These are phyloP conservation scores for Phytomonas francai DNA, from an alignment of 208 protist species.

Conservation along the genomic window DNA sequence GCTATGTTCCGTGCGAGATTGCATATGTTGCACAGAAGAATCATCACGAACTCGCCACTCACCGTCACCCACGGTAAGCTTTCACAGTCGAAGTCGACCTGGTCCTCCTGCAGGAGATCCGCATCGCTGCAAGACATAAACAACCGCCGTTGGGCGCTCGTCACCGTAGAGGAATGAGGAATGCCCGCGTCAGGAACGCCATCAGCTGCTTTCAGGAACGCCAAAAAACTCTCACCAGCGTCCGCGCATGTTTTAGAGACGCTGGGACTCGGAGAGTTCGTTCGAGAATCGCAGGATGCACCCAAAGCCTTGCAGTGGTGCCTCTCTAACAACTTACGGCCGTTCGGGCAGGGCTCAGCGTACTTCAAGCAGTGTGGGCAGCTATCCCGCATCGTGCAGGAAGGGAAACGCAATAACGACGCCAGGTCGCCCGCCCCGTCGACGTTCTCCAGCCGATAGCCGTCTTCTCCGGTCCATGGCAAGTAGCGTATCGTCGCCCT, in stretches of 20 bases:
- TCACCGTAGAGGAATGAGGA: background rate
- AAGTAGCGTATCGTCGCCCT: constrained; percentile 56
- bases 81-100: constrained; percentile 57
- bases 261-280: background rate
- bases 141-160: background rate
- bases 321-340: background rate
- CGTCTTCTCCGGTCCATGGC: constrained; percentile 42
- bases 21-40: constrained; percentile 62
- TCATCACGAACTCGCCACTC: constrained; percentile 44
- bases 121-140: constrained; percentile 15
- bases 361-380: constrained; percentile 65
- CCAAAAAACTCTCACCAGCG: too few relatives aligned
- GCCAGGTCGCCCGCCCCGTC: constrained; percentile 32
- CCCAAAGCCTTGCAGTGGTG: background rate
- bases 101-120: constrained; percentile 35
- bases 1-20: constrained; percentile 68
- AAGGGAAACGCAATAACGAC: constrained; percentile 23
- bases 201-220: background rate
- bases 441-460: constrained; percentile 55
- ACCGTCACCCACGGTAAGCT: constrained; percentile 71
- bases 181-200: background rate
- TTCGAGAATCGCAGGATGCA: background rate
- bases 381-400: constrained; percentile 48
- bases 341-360: background rate
- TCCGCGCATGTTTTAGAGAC: background rate